Conservation (phyloP, 2,329 filamentous ascomycete species). For the Trichoderma atrobrunneum region DNA sequence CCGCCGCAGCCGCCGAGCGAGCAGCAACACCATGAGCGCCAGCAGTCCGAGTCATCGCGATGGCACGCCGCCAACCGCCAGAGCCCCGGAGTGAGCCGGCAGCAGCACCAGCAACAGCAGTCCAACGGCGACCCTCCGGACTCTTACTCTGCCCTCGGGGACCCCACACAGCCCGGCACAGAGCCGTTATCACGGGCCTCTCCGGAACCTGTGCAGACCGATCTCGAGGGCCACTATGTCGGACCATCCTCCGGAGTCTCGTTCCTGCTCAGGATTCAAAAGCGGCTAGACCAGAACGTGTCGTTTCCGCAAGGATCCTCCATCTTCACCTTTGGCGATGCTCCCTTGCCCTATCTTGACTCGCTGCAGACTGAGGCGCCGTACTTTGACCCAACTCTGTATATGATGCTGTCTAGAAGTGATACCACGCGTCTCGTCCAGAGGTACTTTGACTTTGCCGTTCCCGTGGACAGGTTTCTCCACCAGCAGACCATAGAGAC, state of each 20-base stretch:
- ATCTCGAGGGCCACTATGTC: conserved; percentile 14
- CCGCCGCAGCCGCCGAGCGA: background rate
- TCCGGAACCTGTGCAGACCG: conserved; percentile 14
- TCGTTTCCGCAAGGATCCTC: conserved; percentile 12
- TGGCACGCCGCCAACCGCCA: conserved; percentile 8
- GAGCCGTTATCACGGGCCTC: conserved; percentile 15
- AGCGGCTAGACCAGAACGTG: conserved; percentile 6
- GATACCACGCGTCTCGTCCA: conserved; percentile 14
- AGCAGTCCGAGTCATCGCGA: background rate
- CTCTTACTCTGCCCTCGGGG: conserved; percentile 12
- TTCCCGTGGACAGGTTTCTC: conserved; percentile 12
- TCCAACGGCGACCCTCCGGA: conserved; percentile 6
- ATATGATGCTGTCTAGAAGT: conserved; percentile 9
- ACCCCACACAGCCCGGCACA: conserved; percentile 12
- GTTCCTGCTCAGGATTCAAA: conserved; percentile 12
- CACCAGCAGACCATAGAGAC: conserved; percentile 11
- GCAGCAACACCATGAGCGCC: conserved; percentile 3
- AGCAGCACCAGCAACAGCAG: background rate
- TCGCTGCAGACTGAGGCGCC: background rate
- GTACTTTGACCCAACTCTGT: conserved; percentile 13
- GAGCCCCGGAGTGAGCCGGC: background rate
- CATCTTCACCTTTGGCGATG: conserved; percentile 14
- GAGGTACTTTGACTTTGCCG: conserved; percentile 15
- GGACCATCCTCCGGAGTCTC: conserved; percentile 13
- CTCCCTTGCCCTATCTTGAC: conserved; percentile 13